A percentile compares a stretch with the other conserved stretches of the same genome.
These are phyloP conservation scores for Nematocida minor DNA, from an alignment of 371 early-diverging fungal species.

Conservation along the genomic window DNA sequence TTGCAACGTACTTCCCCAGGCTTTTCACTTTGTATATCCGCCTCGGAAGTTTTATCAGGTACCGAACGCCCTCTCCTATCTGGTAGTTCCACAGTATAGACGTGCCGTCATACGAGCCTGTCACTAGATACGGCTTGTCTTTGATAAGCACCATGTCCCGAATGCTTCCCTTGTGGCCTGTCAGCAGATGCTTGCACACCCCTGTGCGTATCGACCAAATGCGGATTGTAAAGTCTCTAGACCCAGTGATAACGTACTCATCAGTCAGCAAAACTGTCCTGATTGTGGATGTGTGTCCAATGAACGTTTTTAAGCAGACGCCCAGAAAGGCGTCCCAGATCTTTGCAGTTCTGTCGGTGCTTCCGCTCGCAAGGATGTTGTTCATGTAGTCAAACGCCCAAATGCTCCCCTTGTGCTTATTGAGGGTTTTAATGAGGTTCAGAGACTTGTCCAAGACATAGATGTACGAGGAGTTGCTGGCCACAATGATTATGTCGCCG, in stretches of 20 bases:
- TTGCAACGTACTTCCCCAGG: conserved; percentile 75
- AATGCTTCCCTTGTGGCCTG: conserved; percentile 81
- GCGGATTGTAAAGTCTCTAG: conserved; percentile 62
- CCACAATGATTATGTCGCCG: conserved; percentile 45
- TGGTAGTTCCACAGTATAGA: conserved; percentile 82
- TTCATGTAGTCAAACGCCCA: conserved; percentile 86
- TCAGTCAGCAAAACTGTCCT: conserved; percentile 78
- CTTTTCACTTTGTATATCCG: conserved; percentile 85
- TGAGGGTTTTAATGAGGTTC: conserved; percentile 67
- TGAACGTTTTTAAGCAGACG: conserved; percentile 73
- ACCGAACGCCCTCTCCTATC: conserved; percentile 54
- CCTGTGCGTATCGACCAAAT: conserved; percentile 61
- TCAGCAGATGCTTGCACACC: conserved; percentile 63
- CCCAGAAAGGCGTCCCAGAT: conserved; percentile 89
- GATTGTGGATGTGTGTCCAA: conserved; percentile 87
- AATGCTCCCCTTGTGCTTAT: conserved; percentile 90
- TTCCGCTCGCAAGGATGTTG: conserved; percentile 82
- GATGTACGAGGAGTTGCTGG: conserved; percentile 61
- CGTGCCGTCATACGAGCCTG: conserved; percentile 86
- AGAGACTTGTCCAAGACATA: conserved; percentile 65
- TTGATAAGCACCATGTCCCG: conserved; percentile 83
- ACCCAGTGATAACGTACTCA: conserved; percentile 65
- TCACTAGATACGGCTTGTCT: conserved; percentile 71
- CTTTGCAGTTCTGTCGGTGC: conserved; percentile 85
- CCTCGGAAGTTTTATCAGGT: conserved; percentile 59